These are phyloP conservation scores for Diaporthe sp. DNA, from an alignment of 2,329 filamentous ascomycete genomes.

Conservation along the genomic window DNA sequence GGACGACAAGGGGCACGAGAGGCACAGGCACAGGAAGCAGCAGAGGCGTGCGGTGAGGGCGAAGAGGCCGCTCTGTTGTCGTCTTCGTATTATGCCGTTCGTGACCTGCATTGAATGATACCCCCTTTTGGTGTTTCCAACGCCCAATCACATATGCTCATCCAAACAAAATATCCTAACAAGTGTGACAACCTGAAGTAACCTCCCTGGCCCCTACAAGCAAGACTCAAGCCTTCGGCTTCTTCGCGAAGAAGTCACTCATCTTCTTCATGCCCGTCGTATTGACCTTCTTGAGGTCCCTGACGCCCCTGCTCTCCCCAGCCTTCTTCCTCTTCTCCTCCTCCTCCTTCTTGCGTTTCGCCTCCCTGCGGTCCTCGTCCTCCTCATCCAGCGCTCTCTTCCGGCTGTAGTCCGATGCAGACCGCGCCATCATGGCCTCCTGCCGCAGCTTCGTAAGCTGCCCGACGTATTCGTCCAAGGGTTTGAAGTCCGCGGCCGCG, in stretches of 20 bases:
- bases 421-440: constrained; percentile 78
- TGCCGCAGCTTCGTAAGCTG: constrained; percentile 77
- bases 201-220: constrained; percentile 33
- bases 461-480: constrained; percentile 78
- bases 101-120: constrained; percentile 42
- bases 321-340: constrained; percentile 89
- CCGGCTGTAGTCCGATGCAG: constrained; percentile 77
- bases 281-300: constrained; percentile 90
- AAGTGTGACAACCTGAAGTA: background rate
- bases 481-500: constrained; percentile 73
- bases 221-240: constrained; percentile 48
- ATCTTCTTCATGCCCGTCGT: constrained; percentile 96
- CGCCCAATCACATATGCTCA: constrained; percentile 26
- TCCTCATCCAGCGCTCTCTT: constrained; percentile 79
- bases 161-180: constrained; percentile 34
- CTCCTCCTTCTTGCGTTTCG: constrained; percentile 88
- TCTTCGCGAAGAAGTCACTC: constrained; percentile 92
- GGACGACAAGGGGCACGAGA: constrained; percentile 56
- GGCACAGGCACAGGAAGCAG: constrained; percentile 63
- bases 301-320: constrained; percentile 80
- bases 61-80: background rate
- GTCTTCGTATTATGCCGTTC: constrained; percentile 30
- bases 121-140: constrained; percentile 36
- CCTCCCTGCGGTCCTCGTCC: constrained; percentile 77
- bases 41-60: constrained; percentile 42